A percentile compares a stretch with the other conserved stretches of the same genome.
Conservation (phyloP, 176 grass and related monocot genomes). For the Ananas comosus region DNA sequence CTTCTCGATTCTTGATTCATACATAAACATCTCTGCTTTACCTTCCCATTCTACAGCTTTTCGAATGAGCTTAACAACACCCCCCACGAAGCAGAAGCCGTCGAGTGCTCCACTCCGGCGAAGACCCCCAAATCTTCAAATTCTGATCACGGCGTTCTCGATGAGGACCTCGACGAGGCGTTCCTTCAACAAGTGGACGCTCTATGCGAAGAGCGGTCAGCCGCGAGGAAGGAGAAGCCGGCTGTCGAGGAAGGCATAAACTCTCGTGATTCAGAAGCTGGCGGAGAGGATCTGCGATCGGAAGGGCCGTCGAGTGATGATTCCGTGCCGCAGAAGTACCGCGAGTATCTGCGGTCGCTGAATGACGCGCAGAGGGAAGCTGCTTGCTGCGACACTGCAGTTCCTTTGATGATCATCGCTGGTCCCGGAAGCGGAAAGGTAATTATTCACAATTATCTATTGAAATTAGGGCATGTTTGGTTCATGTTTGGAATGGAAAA, state of each 20-base stretch:
- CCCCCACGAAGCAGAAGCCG: background rate
- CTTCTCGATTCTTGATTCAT: constrained; percentile 1
- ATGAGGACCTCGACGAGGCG: constrained; percentile 38
- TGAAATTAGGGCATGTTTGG: background rate
- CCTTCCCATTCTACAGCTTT: background rate
- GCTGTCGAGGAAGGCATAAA: constrained; percentile 10
- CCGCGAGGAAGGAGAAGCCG: constrained; percentile 23
- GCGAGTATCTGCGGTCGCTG: constrained; percentile 72
- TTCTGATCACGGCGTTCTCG: constrained; percentile 11
- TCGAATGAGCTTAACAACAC: constrained; percentile 10
- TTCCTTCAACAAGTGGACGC: constrained; percentile 42
- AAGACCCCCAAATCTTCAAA: background rate
- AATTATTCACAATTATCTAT: background rate
- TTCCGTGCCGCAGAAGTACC: constrained; percentile 52
- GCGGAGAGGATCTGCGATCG: constrained; percentile 1
- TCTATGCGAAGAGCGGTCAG: constrained; percentile 32
- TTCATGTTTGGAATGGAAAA: no score
- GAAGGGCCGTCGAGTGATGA: constrained; percentile 12
- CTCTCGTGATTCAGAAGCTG: background rate
- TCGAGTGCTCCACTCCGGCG: constrained; percentile 4
- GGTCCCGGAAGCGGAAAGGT: constrained; percentile 96
- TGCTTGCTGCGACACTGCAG: constrained; percentile 56
- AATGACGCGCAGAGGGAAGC: constrained; percentile 72
- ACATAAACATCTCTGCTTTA: constrained; percentile 5
- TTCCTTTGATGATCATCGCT: constrained; percentile 79